A percentile compares a stretch with the other conserved stretches of the same genome.
Conservation (phyloP, 768 basidiomycete genomes). For the Gautieria morchelliformis region DNA sequence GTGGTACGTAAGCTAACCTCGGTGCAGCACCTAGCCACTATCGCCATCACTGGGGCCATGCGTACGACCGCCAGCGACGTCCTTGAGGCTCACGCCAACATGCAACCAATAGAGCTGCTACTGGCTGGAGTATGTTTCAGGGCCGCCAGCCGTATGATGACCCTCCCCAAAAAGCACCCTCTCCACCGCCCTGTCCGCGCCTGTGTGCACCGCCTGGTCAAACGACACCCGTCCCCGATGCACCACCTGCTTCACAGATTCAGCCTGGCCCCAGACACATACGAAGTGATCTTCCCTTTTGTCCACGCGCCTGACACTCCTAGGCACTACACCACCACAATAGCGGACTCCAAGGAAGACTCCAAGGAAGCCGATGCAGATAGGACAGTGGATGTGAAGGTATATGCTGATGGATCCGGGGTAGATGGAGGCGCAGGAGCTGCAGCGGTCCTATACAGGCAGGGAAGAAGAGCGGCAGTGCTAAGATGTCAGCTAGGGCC, state of each 20-base stretch:
- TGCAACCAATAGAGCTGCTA: not conserved
- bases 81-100: not conserved
- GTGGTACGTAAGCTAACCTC: not conserved
- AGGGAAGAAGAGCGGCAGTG: not conserved
- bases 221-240: too few species aligned
- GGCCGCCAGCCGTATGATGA: not conserved
- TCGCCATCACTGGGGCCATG: not conserved
- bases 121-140: not conserved
- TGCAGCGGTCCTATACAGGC: not conserved
- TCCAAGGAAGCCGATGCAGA: not conserved
- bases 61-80: not conserved
- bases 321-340: not conserved
- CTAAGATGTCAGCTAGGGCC: not conserved
- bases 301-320: too few species aligned
- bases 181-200: not conserved
- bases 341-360: not conserved
- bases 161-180: not conserved
- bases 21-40: not conserved
- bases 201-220: too few species aligned
- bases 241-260: too few species aligned
- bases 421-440: not conserved
- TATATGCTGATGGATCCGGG: conserved; percentile 13
- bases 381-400: not conserved
- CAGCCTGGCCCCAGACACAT: too few species aligned
- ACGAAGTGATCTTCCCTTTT: too few species aligned